Evolutionary conservation across 108 stramenopile species (phyloP).

Genomic region (Cyclotella sp.): DNA sequence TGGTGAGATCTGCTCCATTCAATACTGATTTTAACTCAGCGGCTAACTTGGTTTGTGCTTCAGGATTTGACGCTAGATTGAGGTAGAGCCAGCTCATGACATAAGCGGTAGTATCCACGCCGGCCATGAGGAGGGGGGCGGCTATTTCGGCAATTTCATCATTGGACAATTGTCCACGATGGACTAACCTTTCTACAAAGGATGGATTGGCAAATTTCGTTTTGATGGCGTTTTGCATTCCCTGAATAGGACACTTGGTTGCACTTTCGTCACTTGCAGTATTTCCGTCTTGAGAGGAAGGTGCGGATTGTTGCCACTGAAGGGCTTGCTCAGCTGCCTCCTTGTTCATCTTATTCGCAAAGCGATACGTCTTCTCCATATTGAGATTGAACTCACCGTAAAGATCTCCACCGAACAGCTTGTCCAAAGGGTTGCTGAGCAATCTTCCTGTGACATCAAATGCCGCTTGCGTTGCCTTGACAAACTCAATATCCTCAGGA

Average conservation of each 20-base stretch:
- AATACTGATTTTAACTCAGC: constrained; percentile 35
- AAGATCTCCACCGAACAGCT: constrained; percentile 29
- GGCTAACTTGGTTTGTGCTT: constrained; percentile 37
- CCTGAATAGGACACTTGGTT: constrained; percentile 34
- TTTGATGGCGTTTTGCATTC: constrained; percentile 8
- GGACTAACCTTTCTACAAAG: constrained; percentile 20
- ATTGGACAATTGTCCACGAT: constrained; percentile 27
- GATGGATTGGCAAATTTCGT: constrained; percentile 27
- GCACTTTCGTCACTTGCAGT: background rate
- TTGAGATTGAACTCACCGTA: constrained; percentile 25
- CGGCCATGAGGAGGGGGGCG: constrained; percentile 39
- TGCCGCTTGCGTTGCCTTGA: constrained; percentile 26
- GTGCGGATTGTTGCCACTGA: background rate
- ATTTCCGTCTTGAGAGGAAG: background rate
- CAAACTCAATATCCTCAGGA: constrained; percentile 31
- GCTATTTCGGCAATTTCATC: constrained; percentile 31
- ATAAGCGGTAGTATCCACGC: constrained; percentile 43
- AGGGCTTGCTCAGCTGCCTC: constrained; percentile 13
- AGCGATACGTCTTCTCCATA: constrained; percentile 32
- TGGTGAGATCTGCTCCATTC: constrained; percentile 37
- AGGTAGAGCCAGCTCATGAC: constrained; percentile 44
- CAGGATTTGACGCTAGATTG: constrained; percentile 43
- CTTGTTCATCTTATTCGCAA: constrained; percentile 21
- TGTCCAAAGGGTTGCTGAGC: constrained; percentile 28
- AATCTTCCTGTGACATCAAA: constrained; percentile 31